phyloP scores from a whole-genome alignment of 768 basidiomycete genomes.

The Pulveroboletus sp. region DNA sequence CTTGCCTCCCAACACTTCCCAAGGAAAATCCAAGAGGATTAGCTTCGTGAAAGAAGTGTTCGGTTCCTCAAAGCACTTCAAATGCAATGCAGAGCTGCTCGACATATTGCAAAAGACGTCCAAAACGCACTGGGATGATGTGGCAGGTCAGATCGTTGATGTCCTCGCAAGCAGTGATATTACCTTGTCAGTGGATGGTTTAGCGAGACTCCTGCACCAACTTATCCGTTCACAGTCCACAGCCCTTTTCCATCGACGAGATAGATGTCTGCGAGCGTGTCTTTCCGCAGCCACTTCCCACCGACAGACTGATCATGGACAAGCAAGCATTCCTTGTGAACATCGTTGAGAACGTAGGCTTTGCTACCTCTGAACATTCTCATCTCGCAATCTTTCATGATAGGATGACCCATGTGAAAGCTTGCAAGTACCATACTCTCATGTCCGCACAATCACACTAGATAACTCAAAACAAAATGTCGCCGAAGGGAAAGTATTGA shows the following conservation, averaged over 20 bases:
- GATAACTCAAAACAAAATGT: slow-evolving; percentile 20
- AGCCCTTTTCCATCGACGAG: slow-evolving; percentile 47
- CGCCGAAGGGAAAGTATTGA: slow-evolving; percentile 16
- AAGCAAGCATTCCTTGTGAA: slow-evolving; percentile 48
- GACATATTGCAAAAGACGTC: slow-evolving; percentile 40
- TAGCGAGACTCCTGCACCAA: slow-evolving; percentile 1
- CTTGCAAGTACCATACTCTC: slow-evolving; percentile 42
- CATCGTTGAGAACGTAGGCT: slow-evolving; percentile 31
- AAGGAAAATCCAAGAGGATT: slow-evolving; percentile 36
- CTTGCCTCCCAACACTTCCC: slow-evolving; percentile 41
- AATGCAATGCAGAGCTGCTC: slow-evolving; percentile 37
- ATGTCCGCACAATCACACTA: slow-evolving; percentile 26
- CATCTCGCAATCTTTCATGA: slow-evolving; percentile 5
- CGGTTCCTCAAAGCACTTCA: slow-evolving; percentile 34
- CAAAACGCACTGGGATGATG: slow-evolving; percentile 50
- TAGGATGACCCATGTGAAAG: slow-evolving; percentile 52
- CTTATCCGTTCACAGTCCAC: slow-evolving; percentile 42
- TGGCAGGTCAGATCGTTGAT: slow-evolving; percentile 45
- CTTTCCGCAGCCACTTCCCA: slow-evolving; percentile 34
- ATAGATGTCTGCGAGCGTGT: slow-evolving; percentile 36
- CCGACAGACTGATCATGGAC: slow-evolving; percentile 52
- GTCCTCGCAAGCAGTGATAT: slow-evolving; percentile 43
- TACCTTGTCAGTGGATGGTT: slow-evolving; percentile 41
- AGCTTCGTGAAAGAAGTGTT: slow-evolving; percentile 54
- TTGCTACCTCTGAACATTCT: background rate